A percentile compares a stretch with the other conserved stretches of the same genome.
Conservation (phyloP, 139 green algal species). For the Chlamydomonas schloesseri region DNA sequence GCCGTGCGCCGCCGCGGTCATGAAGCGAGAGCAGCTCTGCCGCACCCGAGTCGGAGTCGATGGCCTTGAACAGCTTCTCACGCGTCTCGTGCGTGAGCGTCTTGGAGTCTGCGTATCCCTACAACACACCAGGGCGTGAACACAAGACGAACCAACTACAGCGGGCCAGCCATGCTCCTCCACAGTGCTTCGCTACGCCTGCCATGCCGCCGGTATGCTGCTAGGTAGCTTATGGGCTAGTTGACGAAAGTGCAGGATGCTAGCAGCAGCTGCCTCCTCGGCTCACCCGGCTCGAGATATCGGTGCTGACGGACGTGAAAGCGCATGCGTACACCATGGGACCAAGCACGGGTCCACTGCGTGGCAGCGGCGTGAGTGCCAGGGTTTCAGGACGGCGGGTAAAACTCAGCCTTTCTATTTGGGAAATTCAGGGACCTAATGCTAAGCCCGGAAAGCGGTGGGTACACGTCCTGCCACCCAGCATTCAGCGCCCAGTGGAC, state of each 20-base stretch:
- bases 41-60: conserved; percentile 69
- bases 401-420: too few relatives aligned
- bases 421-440: too few relatives aligned
- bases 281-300: conserved; percentile 37
- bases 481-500: too few relatives aligned
- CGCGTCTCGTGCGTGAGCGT: conserved; percentile 41
- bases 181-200: not conserved
- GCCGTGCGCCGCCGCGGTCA: too few relatives aligned
- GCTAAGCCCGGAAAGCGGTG: too few relatives aligned
- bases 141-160: not conserved
- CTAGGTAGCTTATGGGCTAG: too few relatives aligned
- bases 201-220: too few relatives aligned
- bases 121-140: not conserved
- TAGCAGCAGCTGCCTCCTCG: too few relatives aligned
- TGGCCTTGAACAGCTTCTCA: conserved; percentile 42
- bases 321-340: conserved; percentile 89
- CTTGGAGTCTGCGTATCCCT: conserved; percentile 45
- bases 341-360: conserved; percentile 69
- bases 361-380: not conserved
- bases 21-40: conserved; percentile 53
- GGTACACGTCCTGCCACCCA: too few relatives aligned
- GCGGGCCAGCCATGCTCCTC: not conserved
- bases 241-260: too few relatives aligned
- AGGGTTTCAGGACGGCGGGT: too few relatives aligned
- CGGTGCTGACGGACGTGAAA: not conserved